Evolutionary conservation across 2,329 filamentous ascomycete species (phyloP), one percentile per base, ranked within the genome.

Genomic region (Alternaria solani): DNA sequence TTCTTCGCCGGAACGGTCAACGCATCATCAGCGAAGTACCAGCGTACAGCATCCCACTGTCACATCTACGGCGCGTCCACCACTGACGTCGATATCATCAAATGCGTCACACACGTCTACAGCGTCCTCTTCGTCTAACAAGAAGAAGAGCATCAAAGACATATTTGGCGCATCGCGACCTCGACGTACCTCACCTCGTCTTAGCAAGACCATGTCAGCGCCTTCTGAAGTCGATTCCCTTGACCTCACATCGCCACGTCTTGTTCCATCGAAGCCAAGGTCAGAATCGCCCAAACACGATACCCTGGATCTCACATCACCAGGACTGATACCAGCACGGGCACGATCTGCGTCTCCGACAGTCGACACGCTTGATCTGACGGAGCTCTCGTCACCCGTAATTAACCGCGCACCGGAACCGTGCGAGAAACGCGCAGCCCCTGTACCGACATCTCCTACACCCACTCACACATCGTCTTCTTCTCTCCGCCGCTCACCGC

Each of bases 41-140:
- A 43, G 44, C 53, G 23, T 57, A 52, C 26, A 38, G 12, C 52
- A 58, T 18, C 51, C 59, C n/a, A 55, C 44, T 36, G 36, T 41
- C 23, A 32, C 32, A 7, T 54, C 63, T 9, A 53, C 28, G 7
- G 38, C 57, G 6, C 70, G 73, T 3, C 66, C 66, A n/a, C 69
- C 70, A n/a, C 60, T 75, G 3, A 64, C 57, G 2, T 72, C 69
- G 3, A 71, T 71, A 38, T 72, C 70, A 2, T 69, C 74, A 5
- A 77, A 76, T 36, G 34, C 67, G 14, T 74, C 72, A 7, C 58
- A 60, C 6, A 12, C 39, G 8, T 63, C 64, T 25, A 46, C 52
- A 23, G 48, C 32, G 11, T 57, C 57, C 3, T 60, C 61, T 7
- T 32, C 16, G 1, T 28, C 47, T 7, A 51, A 34, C 26, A 56